phyloP scores from a whole-genome alignment of 192 early-diverging fungal genomes.

The Coemansia sp. region DNA sequence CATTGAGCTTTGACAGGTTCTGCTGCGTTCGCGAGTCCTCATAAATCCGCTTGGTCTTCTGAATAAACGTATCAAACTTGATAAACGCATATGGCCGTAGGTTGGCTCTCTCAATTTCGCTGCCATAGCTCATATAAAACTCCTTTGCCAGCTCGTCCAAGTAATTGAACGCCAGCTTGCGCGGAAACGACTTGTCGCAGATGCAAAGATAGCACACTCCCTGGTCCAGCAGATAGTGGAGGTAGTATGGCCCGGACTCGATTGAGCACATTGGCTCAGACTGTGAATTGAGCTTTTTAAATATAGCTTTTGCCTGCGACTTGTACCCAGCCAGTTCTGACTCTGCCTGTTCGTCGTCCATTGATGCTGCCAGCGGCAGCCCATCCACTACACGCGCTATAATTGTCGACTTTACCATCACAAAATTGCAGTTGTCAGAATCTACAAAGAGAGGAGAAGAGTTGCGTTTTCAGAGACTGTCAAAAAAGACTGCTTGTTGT shows the following conservation, averaged over 20 bases:
- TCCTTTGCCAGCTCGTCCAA: conserved; percentile 93
- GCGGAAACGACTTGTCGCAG: conserved; percentile 89
- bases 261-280: conserved; percentile 92
- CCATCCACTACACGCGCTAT: conserved; percentile 93
- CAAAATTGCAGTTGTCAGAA: background rate
- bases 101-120: conserved; percentile 76
- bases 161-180: conserved; percentile 91
- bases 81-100: conserved; percentile 96
- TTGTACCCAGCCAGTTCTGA: conserved; percentile 89
- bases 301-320: conserved; percentile 88
- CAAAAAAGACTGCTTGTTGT: background rate
- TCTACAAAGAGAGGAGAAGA: background rate
- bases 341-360: conserved; percentile 86
- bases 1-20: conserved; percentile 90
- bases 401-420: conserved; percentile 91
- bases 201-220: conserved; percentile 94
- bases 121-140: conserved; percentile 90
- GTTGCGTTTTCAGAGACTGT: background rate
- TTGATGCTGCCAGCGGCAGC: conserved; percentile 88
- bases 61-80: conserved; percentile 98
- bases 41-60: conserved; percentile 95
- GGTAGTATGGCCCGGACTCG: conserved; percentile 83
- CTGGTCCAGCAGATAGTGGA: conserved; percentile 94
- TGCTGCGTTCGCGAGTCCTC: conserved; percentile 91
- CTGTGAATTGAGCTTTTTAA: conserved; percentile 80